These are phyloP conservation scores for Alternaria atra DNA, from an alignment of 2,329 filamentous ascomycete genomes.

Conservation along the genomic window DNA sequence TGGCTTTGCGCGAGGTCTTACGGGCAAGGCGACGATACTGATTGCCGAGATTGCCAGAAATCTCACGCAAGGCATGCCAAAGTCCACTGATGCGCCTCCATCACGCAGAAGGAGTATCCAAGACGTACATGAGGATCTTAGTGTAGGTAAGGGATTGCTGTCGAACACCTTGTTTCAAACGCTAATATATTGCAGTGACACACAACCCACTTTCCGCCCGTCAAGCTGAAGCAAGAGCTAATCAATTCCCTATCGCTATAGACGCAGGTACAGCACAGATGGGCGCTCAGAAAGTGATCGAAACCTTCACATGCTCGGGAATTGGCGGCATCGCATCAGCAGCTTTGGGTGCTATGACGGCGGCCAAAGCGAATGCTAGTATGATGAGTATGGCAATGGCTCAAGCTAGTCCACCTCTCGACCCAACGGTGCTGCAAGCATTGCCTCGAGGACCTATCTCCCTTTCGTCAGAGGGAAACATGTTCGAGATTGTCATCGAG, in stretches of 20 bases:
- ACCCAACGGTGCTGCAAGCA: constrained; percentile 24
- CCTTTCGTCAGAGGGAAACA: constrained; percentile 37
- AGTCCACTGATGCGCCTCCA: not conserved
- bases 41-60: constrained; percentile 31
- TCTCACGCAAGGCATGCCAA: constrained; percentile 19
- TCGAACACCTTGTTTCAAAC: too few species aligned
- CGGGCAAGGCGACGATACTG: constrained; percentile 37
- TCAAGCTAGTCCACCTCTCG: constrained; percentile 18
- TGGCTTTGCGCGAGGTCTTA: constrained; percentile 36
- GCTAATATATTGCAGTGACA: constrained; percentile 22
- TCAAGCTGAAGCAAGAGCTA: constrained; percentile 3
- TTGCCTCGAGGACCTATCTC: constrained; percentile 36
- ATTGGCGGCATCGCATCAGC: constrained; percentile 37
- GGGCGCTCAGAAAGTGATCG: constrained; percentile 26
- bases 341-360: constrained; percentile 27
- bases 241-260: constrained; percentile 25
- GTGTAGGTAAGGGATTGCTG: constrained; percentile 24
- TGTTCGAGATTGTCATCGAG: constrained; percentile 30
- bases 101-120: constrained; percentile 11
- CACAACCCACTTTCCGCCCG: constrained; percentile 20
- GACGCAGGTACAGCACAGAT: constrained; percentile 29
- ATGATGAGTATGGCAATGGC: constrained; percentile 6
- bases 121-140: constrained; percentile 7
- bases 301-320: constrained; percentile 38
- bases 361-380: constrained; percentile 19